Evolutionary conservation across 2,329 filamentous ascomycete species (phyloP), one percentile per base, ranked within the genome.

Genomic region (Xylaria sp.): DNA sequence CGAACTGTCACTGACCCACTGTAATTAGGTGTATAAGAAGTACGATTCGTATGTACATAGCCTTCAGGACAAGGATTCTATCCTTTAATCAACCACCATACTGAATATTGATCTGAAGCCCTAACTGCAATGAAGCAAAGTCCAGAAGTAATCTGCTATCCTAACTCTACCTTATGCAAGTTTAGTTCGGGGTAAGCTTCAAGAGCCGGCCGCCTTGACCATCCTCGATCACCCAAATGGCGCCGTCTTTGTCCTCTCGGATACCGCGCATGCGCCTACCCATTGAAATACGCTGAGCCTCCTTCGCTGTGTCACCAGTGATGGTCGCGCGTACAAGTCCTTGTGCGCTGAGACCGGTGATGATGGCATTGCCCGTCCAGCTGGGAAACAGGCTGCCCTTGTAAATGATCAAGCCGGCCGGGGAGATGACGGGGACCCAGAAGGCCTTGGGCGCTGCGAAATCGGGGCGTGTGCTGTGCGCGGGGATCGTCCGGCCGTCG

Each of bases 351-450:
- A 68, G 66, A 49, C 48, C 15, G 51, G 42, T 64, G 49, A 67
- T 64, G 31, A 67, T 56, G 65, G 65, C 66, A 59, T 65, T 68
- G 51, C 66, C 66, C 44, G 44, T 68, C 66, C 66, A 68, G 62
- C 51, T 65, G 38, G 65, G 20, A 51, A 67, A 67, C 33, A 67
- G 49, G 49, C 53, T 42, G 56, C 65, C 65, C 60, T 68, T 65
- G 44, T 68, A 68, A 58, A 68, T 68, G 58, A 68, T 65, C 66
- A 68, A 48, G 62, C 62, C 61, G 23, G 66, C 61, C 26, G 66
- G 61, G 66, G 66, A 65, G 66, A 68, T 68, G 62, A 68, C 66
- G 58, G 66, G 66, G 51, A 68, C 66, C 66, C 66, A 65, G 66
- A 68, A 68, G 61, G 61, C 66, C 56, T 64, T 67, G 60, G 65